Evolutionary conservation across 768 basidiomycete genomes (phyloP), one percentile per base, ranked within the genome.

Genomic region (Xerocomellus chrysenteron): DNA sequence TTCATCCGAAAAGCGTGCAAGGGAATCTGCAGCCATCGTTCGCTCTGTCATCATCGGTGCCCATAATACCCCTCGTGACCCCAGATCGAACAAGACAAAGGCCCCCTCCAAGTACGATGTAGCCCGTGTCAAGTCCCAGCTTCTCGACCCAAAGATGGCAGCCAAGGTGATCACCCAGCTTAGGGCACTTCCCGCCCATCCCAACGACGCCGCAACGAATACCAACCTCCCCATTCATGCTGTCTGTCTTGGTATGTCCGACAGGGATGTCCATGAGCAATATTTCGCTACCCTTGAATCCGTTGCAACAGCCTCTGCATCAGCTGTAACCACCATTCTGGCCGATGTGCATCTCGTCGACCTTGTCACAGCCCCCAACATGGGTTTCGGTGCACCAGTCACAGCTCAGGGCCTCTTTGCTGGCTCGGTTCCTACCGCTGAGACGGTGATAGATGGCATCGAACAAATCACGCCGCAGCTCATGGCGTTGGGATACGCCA

Each of bases 331-430:
- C 11, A 66, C 73, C 1, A 69, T 82, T 40, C 76, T 93, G 54
- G 75, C 75, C n/a, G 81, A 85, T 37, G 74, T 92, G 68, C 80
- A 81, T 50, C 57, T 90, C 45, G 69, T 93, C 37, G 79, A 82
- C 66, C 74, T 93, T 26, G 58, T 93, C 35, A 73, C 69, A 0
- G 70, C 82, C 2, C 82, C 88, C 1, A 82, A 87, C 63, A 71
- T 90, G 57, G 91, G 91, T 14, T 70, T 92, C 2, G 90, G 89
- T 17, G 82, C 87, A 62, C 83, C 88, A n/a, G 87, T 78, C n/a
- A 77, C 83, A 59, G 84, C 80, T 2, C 67, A 76, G 10, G 90
- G 90, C 2, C 66, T 91, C 16, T 75, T 93, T 30, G 82, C 87
- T 14, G 91, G 91, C 6, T 82, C 90, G 4, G 70, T 93, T 13